These are phyloP conservation scores for Glutinoglossum americanum DNA, from an alignment of 495 filamentous ascomycete species.

Conservation along the genomic window DNA sequence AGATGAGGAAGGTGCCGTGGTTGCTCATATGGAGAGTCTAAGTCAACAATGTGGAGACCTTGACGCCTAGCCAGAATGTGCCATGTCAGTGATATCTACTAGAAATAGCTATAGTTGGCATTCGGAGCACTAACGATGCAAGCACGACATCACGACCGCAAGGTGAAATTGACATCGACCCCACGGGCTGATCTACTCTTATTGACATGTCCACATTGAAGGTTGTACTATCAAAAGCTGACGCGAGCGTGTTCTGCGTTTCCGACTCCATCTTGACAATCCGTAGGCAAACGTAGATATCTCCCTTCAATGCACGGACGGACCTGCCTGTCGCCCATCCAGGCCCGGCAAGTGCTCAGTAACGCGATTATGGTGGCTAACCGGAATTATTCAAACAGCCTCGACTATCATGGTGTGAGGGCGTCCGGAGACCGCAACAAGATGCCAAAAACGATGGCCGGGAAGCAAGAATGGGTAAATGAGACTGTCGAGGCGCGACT, in stretches of 20 bases:
- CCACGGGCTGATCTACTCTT: slow-evolving; percentile 56
- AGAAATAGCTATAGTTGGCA: slow-evolving; percentile 2
- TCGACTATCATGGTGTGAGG: neutral
- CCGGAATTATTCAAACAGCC: neutral
- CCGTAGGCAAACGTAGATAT: neutral
- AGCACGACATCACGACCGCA: slow-evolving; percentile 82
- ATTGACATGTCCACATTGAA: slow-evolving; percentile 73
- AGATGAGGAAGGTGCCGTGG: slow-evolving; percentile 72
- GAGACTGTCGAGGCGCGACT: neutral
- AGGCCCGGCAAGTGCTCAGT: neutral
- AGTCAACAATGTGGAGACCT: slow-evolving; percentile 79
- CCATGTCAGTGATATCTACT: slow-evolving; percentile 5
- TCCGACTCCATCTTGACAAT: neutral
- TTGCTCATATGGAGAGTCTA: slow-evolving; percentile 77
- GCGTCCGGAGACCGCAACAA: neutral
- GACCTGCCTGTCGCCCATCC: neutral
- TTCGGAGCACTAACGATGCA: slow-evolving; percentile 39
- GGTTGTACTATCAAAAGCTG: slow-evolving; percentile 66
- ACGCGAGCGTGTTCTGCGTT: slow-evolving; percentile 9
- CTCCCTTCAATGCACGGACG: neutral
- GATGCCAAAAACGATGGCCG: neutral
- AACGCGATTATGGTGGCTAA: neutral
- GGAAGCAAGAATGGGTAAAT: neutral
- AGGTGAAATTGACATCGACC: slow-evolving; percentile 72
- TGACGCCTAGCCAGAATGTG: slow-evolving; percentile 27